These are phyloP conservation scores for Mycena leptocephala DNA, from an alignment of 768 basidiomycete genomes.

Conservation along the genomic window DNA sequence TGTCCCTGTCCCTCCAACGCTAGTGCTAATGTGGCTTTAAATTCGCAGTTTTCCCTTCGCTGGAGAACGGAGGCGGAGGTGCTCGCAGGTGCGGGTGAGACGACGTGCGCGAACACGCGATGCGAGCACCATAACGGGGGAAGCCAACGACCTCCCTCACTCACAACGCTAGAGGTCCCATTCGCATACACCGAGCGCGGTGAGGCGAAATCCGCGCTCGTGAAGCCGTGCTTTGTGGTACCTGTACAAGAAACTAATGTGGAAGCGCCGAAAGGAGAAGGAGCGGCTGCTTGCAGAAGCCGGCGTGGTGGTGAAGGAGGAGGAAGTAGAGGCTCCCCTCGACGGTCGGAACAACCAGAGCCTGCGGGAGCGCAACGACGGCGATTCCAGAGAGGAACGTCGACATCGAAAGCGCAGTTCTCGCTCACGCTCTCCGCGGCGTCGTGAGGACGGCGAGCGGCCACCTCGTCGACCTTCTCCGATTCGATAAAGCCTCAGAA, in stretches of 20 bases:
- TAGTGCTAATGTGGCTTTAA: background rate
- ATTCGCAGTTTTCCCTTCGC: slow-evolving; percentile 83
- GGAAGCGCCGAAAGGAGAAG: slow-evolving; percentile 84
- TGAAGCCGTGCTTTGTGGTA: slow-evolving; percentile 92
- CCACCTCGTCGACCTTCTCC: slow-evolving; percentile 23
- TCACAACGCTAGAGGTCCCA: slow-evolving; percentile 90
- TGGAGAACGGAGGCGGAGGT: slow-evolving; percentile 97
- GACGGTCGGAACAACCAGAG: background rate
- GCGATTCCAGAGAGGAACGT: background rate
- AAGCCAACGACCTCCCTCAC: slow-evolving; percentile 42
- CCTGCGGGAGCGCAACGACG: slow-evolving; percentile 6
- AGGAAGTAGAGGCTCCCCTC: background rate
- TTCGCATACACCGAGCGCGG: slow-evolving; percentile 91
- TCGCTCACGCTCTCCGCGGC: slow-evolving; percentile 56
- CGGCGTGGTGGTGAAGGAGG: slow-evolving; percentile 3
- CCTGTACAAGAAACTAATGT: slow-evolving; percentile 88
- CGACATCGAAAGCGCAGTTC: slow-evolving; percentile 47
- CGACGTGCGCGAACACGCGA: slow-evolving; percentile 91
- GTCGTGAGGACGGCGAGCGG: background rate
- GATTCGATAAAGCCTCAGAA: background rate
- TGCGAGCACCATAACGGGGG: slow-evolving; percentile 75
- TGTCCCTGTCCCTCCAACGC: background rate
- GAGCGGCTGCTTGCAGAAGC: slow-evolving; percentile 35
- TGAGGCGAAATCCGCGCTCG: slow-evolving; percentile 83
- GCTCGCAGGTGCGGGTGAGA: slow-evolving; percentile 87